phyloP scores from a whole-genome alignment of 768 basidiomycete species.

The Tylopilus balloui region DNA sequence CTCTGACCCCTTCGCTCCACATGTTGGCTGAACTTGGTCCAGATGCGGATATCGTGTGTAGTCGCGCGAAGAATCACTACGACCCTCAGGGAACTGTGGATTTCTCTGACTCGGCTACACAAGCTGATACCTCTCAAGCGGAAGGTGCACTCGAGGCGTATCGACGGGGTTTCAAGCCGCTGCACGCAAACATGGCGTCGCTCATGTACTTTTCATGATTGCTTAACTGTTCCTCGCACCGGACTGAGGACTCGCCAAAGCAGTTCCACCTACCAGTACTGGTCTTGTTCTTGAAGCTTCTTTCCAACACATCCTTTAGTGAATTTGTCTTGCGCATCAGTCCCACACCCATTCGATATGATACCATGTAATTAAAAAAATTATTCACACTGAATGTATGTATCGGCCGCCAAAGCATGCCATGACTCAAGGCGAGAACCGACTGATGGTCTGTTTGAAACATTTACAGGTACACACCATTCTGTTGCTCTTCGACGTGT shows the following conservation, averaged over 20 bases:
- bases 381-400: not conserved
- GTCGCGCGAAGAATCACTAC: constrained; percentile 78
- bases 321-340: not conserved
- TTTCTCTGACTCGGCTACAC: constrained; percentile 56
- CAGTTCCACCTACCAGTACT: not conserved
- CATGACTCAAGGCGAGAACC: no score
- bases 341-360: not conserved
- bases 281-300: not conserved
- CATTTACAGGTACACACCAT: constrained; percentile 29
- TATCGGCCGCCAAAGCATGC: no score
- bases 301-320: not conserved
- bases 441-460: not conserved
- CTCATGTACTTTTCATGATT: constrained; percentile 58
- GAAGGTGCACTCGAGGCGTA: constrained; percentile 45
- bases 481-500: constrained; percentile 5
- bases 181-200: constrained; percentile 46
- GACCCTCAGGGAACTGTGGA: constrained; percentile 56
- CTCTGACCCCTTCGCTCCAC: not conserved
- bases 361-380: constrained; percentile 1
- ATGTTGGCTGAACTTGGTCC: constrained; percentile 1
- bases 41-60: constrained; percentile 78
- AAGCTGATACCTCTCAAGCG: constrained; percentile 38
- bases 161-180: constrained; percentile 50
- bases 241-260: not conserved
- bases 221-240: not conserved